Conservation (phyloP, 139 green algal species). For the Coccomyxa sp. region DNA sequence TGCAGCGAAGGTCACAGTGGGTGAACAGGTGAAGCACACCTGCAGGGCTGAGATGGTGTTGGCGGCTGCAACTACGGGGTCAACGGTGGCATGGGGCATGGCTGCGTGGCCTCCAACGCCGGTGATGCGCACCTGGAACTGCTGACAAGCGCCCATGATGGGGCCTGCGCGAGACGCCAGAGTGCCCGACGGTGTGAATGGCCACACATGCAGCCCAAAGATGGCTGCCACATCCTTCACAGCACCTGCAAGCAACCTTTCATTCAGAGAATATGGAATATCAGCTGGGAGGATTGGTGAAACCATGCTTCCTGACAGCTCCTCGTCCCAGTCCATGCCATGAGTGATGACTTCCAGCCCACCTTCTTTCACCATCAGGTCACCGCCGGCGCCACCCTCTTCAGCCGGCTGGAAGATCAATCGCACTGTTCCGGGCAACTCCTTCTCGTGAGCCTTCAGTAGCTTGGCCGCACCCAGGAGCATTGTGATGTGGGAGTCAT, state of each 20-base stretch:
- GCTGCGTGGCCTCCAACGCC: conserved; percentile 81
- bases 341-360: too few species aligned
- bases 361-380: conserved; percentile 44
- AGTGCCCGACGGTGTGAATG: conserved; percentile 47
- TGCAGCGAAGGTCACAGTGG: too few species aligned
- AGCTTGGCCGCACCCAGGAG: conserved; percentile 58
- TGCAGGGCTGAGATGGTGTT: conserved; percentile 70
- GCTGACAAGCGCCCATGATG: conserved; percentile 74
- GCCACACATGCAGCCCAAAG: conserved; percentile 84
- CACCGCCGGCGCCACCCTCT: conserved; percentile 74
- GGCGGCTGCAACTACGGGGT: conserved; percentile 75
- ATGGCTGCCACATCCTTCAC: conserved; percentile 44
- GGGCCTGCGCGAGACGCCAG: conserved; percentile 58
- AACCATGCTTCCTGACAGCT: too few species aligned
- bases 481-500: conserved; percentile 56
- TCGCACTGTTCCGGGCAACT: conserved; percentile 61
- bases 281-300: neutral
- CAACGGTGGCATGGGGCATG: conserved; percentile 72
- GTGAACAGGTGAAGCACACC: conserved; percentile 6
- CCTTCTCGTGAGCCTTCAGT: conserved; percentile 53
- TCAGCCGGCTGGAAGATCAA: conserved; percentile 94
- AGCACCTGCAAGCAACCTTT: conserved; percentile 24
- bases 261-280: neutral
- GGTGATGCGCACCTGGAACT: conserved; percentile 60
- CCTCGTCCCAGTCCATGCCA: too few species aligned